phyloP scores from a whole-genome alignment of 2,329 filamentous ascomycete genomes.

The Scytalidium sp. region DNA sequence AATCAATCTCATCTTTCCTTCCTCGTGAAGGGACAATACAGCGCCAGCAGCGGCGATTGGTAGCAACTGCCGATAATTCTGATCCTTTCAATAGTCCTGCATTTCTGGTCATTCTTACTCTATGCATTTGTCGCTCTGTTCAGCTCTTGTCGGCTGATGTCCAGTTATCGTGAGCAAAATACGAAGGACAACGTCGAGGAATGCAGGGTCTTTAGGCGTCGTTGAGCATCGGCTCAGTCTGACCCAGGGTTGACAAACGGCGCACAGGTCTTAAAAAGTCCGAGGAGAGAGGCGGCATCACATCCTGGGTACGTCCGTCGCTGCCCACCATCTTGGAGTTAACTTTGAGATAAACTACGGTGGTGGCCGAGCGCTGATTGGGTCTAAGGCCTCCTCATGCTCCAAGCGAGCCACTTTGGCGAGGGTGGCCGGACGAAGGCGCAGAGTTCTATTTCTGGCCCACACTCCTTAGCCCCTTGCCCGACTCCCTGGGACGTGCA shows the following conservation, averaged over 20 bases:
- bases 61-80: background rate
- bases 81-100: background rate
- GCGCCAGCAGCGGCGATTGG: background rate
- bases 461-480: background rate
- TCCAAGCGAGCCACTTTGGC: background rate
- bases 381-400: too few species aligned
- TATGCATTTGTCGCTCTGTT: background rate
- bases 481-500: slow-evolving; percentile 5
- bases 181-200: background rate
- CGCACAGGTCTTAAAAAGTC: background rate
- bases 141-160: background rate
- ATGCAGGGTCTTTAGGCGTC: background rate
- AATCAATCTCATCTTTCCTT: background rate
- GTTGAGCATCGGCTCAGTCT: background rate
- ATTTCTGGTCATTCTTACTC: background rate
- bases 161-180: background rate
- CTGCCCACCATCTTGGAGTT: background rate
- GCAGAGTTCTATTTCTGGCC: background rate
- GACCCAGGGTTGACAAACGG: background rate
- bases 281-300: background rate
- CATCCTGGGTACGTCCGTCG: background rate
- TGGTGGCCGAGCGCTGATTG: background rate
- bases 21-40: background rate
- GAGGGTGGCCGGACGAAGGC: background rate
- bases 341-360: background rate